A percentile compares a stretch with the other conserved stretches of the same genome.
Evolutionary conservation across 2,329 filamentous ascomycete genomes (phyloP).

Genomic region (Colletotrichum sublineola): DNA sequence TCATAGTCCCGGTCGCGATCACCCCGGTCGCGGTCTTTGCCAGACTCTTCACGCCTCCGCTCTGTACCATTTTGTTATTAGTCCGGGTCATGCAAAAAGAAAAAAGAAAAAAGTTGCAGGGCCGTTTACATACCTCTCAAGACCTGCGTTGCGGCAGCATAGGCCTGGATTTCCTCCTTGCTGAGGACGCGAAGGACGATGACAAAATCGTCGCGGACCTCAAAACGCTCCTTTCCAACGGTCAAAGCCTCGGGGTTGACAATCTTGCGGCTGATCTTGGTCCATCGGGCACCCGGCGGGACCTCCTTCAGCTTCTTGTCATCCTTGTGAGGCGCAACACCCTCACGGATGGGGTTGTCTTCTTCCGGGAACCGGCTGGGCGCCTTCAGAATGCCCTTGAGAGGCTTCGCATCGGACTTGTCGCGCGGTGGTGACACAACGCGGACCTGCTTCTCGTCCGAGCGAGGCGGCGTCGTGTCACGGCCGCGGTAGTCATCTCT

Average conservation of each 20-base stretch:
- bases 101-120: not conserved
- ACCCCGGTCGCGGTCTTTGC: slow-evolving; percentile 48
- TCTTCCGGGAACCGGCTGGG: slow-evolving; percentile 93
- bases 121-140: slow-evolving; percentile 75
- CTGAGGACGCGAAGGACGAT: slow-evolving; percentile 90
- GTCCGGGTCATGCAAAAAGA: not conserved
- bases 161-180: slow-evolving; percentile 90
- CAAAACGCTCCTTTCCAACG: slow-evolving; percentile 89
- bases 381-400: slow-evolving; percentile 88
- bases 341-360: slow-evolving; percentile 84
- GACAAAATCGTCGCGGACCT: slow-evolving; percentile 92
- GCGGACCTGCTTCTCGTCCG: slow-evolving; percentile 66
- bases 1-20: slow-evolving; percentile 48
- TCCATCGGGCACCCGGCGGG: slow-evolving; percentile 87
- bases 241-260: slow-evolving; percentile 92
- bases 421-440: slow-evolving; percentile 78
- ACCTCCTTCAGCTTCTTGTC: slow-evolving; percentile 79
- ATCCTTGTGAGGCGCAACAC: slow-evolving; percentile 94
- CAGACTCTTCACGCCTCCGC: slow-evolving; percentile 51
- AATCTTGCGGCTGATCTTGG: slow-evolving; percentile 88
- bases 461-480: slow-evolving; percentile 51
- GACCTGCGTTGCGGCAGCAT: slow-evolving; percentile 84
- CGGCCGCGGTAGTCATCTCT: slow-evolving; percentile 58
- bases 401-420: slow-evolving; percentile 74
- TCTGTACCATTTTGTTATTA: slow-evolving; percentile 44